Evolutionary conservation across 1,139 yeast species (phyloP).

Genomic region (Lipomyces yarrowii): DNA sequence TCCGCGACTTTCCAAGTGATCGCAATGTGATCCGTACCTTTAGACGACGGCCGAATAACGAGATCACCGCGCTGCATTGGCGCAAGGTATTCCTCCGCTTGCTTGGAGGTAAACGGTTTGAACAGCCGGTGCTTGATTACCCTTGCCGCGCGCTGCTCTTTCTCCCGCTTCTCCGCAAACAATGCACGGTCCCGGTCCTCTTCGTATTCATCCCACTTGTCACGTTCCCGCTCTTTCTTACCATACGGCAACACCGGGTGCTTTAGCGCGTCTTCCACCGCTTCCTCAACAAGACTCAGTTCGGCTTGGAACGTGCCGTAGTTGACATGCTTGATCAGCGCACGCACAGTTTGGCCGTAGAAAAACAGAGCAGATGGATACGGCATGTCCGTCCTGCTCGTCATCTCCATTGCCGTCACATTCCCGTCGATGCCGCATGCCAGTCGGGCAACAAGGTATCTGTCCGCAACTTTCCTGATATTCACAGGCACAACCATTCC

Average conservation of each 20-base stretch:
- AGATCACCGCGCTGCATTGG: constrained; percentile 88
- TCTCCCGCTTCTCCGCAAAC: constrained; percentile 54
- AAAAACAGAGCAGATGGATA: constrained; percentile 53
- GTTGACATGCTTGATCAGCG: constrained; percentile 69
- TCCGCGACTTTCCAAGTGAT: constrained; percentile 97
- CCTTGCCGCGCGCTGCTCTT: constrained; percentile 61
- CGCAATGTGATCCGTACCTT: constrained; percentile 84
- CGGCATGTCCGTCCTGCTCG: constrained; percentile 54
- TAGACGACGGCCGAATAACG: constrained; percentile 92
- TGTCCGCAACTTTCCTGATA: constrained; percentile 55
- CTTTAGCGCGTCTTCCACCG: constrained; percentile 60
- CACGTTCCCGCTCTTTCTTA: constrained; percentile 10
- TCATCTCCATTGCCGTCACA: constrained; percentile 62
- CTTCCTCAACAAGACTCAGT: constrained; percentile 68
- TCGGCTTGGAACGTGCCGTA: constrained; percentile 74
- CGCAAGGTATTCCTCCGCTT: constrained; percentile 92
- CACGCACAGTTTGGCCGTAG: constrained; percentile 83
- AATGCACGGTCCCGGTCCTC: constrained; percentile 66
- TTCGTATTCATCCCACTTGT: constrained; percentile 76
- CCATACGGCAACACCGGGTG: constrained; percentile 19
- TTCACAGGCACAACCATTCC: constrained; percentile 82
- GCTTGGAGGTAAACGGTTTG: constrained; percentile 77
- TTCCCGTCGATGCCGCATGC: constrained; percentile 77
- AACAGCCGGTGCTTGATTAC: constrained; percentile 91
- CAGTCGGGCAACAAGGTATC: constrained; percentile 61